phyloP scores from a whole-genome alignment of 495 filamentous ascomycete genomes.

The Aeminium ludgeri region DNA sequence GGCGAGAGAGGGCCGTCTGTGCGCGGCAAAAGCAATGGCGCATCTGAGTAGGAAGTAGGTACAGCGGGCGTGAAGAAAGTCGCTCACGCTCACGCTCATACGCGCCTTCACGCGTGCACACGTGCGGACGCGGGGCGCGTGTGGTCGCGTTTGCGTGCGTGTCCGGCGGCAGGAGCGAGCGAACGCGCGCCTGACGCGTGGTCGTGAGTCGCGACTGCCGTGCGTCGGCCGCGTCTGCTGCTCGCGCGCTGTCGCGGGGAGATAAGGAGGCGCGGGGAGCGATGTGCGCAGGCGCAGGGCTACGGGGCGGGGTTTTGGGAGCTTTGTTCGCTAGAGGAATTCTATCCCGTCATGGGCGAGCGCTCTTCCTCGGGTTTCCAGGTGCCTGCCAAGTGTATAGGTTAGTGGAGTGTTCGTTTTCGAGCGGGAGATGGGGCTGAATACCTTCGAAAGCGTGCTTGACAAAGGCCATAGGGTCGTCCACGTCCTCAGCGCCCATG shows the following conservation, averaged over 20 bases:
- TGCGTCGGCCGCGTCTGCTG: background rate
- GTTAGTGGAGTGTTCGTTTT: constrained; percentile 7
- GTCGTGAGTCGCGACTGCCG: background rate
- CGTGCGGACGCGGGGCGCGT: too few relatives aligned
- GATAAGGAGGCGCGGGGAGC: too few relatives aligned
- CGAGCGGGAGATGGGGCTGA: constrained; percentile 4
- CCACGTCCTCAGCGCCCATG: constrained; percentile 79
- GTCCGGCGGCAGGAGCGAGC: too few relatives aligned
- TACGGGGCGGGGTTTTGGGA: too few relatives aligned
- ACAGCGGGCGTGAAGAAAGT: background rate
- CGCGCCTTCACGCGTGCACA: too few relatives aligned
- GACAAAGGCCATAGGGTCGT: constrained; percentile 95
- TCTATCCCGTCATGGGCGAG: too few relatives aligned
- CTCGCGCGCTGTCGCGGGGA: too few relatives aligned
- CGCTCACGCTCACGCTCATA: background rate
- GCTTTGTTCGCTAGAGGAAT: constrained; percentile 18
- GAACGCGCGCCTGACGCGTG: too few relatives aligned
- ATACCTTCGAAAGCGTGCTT: constrained; percentile 92
- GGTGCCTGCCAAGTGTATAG: constrained; percentile 36
- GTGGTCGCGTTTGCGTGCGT: too few relatives aligned
- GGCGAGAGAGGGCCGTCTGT: background rate
- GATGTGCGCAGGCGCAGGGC: too few relatives aligned
- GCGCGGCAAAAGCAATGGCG: background rate
- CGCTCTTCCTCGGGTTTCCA: constrained; percentile 62
- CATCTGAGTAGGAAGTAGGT: too few relatives aligned